Evolutionary conservation across 1,284 basidiomycete genomes (phyloP).

Genomic region (Moesziomyces sp.): DNA sequence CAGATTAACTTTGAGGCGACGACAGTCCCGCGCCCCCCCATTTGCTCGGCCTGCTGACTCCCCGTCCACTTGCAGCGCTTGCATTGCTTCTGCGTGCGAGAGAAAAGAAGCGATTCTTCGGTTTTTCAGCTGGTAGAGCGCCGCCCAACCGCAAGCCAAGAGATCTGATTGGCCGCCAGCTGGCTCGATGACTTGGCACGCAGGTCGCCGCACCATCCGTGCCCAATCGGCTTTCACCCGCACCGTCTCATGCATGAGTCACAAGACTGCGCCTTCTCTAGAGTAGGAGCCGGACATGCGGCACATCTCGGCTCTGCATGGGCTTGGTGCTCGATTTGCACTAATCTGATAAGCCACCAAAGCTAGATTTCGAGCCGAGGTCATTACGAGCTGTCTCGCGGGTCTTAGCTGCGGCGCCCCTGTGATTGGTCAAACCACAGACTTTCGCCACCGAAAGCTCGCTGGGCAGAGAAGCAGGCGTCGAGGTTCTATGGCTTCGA

Average conservation of each 20-base stretch:
- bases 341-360: conserved; percentile 26
- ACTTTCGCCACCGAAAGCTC: background rate
- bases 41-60: too few relatives aligned
- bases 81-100: background rate
- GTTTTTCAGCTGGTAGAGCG: background rate
- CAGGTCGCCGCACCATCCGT: background rate
- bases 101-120: background rate
- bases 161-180: background rate
- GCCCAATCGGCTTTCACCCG: background rate
- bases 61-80: too few relatives aligned
- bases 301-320: conserved; percentile 2
- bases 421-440: background rate
- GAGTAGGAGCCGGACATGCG: too few relatives aligned
- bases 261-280: background rate
- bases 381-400: background rate
- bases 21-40: too few relatives aligned
- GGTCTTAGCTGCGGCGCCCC: background rate
- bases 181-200: background rate
- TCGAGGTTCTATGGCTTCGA: background rate
- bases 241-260: background rate
- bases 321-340: conserved; percentile 2
- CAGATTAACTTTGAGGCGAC: background rate
- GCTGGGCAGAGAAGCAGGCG: background rate
- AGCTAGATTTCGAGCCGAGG: background rate
- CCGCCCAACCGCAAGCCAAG: background rate